Base-by-base conservation (phyloP, 208 protist species). In the Leptomonas pyrrhocoris region DNA sequence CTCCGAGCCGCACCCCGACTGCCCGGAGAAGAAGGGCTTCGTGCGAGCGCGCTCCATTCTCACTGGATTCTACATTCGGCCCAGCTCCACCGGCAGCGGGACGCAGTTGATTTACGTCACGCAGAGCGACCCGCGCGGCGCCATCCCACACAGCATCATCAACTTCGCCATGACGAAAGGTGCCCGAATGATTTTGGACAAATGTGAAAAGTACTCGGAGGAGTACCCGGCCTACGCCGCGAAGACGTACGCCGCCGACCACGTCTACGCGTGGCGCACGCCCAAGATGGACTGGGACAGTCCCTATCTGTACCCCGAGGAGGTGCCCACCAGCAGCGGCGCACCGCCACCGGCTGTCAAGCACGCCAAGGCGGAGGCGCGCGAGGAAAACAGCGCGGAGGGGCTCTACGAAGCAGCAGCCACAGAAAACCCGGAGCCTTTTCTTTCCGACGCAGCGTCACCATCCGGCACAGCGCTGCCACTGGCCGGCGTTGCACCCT, bases 101-200 rank as follows among this genome's bases (percentile, higher is more conserved):
- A 85, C 73, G 42, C 30, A 85, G 55, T 74, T 97, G 18, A 85
- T 84, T 4, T 96, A 94, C 61, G 80, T 97, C 3, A 96, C 89
- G 8, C 90, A 96, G 53, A 92, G 89, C 65, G 90, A 97, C 57
- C 90, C 88, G 11, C 85, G 88, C 49, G 93, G 93, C 7, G 90
- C 77, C 49, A 95, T 96, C 28, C 90, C 90, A 12, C 85, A 93
- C 73, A 58, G 63, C 27, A 71, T 95, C 48, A 92, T 96, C 56
- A 96, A 95, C 74, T 83, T 86, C 42, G 86, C 77, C 31, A 92
- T 89, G 68, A 93, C 84, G 0, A 89, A 90, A 48, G 53, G 80
- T 1, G 87, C 83, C 2, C 74, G 77, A 1, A 85, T 69, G 61
- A 57, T 94, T 8, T 66, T 97, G 25, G 72, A 85, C 68, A 88